Conservation (phyloP, 176 grass and related monocot genomes). For the Oryza brachyantha region DNA sequence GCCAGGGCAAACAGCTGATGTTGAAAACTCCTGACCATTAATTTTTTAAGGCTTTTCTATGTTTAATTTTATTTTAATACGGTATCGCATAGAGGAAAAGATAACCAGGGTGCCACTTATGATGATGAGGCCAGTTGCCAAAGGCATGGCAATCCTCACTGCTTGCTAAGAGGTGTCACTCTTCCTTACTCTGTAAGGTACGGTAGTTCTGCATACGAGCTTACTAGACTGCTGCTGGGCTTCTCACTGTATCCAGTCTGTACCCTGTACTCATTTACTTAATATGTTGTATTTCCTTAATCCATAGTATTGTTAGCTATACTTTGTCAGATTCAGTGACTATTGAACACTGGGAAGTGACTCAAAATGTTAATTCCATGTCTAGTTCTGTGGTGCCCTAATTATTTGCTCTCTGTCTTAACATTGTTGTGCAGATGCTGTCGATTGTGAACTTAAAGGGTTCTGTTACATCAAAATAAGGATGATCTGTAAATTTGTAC, state of each 20-base stretch:
- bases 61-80: conserved; percentile 35
- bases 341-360: conserved; percentile 9
- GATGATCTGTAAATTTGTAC: not conserved
- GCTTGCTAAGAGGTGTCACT: conserved; percentile 3
- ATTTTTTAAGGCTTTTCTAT: conserved; percentile 32
- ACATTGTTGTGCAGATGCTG: not conserved
- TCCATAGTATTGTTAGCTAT: not conserved
- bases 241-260: conserved; percentile 15
- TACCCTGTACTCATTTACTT: conserved; percentile 32
- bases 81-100: conserved; percentile 24
- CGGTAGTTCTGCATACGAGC: conserved; percentile 14
- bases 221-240: conserved; percentile 10
- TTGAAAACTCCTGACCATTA: conserved; percentile 10
- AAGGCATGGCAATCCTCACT: conserved; percentile 19
- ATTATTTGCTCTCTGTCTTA: not conserved
- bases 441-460: not conserved
- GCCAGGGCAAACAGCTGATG: conserved; percentile 26
- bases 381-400: not conserved
- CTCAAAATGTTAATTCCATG: not conserved
- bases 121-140: not conserved
- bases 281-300: conserved; percentile 23
- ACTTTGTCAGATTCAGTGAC: not conserved
- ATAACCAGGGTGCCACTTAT: not conserved
- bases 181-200: conserved; percentile 11
- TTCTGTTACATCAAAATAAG: too few species aligned